Evolutionary conservation across 2,329 filamentous ascomycete genomes (phyloP), one percentile per base, ranked within the genome.

Genomic region (Colletotrichum neosansevieriae): DNA sequence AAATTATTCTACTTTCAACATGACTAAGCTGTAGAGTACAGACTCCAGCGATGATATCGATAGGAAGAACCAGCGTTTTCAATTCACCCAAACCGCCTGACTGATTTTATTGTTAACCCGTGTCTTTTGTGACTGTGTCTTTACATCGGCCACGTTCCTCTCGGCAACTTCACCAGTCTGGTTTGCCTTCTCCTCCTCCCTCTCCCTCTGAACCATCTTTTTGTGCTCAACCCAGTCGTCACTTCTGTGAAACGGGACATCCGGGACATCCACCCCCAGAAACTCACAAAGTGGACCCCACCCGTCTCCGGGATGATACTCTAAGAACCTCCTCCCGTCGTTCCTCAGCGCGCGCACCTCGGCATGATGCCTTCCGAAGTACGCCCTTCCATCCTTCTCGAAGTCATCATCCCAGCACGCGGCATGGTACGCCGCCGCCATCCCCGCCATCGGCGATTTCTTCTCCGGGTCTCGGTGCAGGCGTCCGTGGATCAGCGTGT

Each of bases 211-310:
- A n/a, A 74, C 71, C 57, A 57, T 63, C 65, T 72, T 73, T 70
- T 76, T 77, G 36, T 75, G 77, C 57, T 64, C 72, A 5, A 68
- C 59, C 76, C 76, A 77, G 47, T 76, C 76, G 58, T 77, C 76
- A 36, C 70, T 73, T 40, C 74, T 71, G 1, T 76, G 76, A 13
- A 75, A 78, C 5, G 72, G 65, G 19, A 59, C 58, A 4, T 71
- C 51, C 2, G 75, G 75, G 24, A 74, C 59, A 10, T 69, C 58
- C 6, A 73, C 24, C 6, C 73, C 74, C 36, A 78, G 60, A 19
- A 77, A 76, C 42, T 63, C 69, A 45, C 76, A 76, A 9, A 78
- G 65, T 15, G 74, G 73, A 2, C 5, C 72, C 76, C 76, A 78
- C 0, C 76, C 76, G 38, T 71, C 71, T 19, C 72, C 72, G 0